Conservation (phyloP, 2,329 filamentous ascomycete species). For the Teratosphaeria pseudoeucalypti region DNA sequence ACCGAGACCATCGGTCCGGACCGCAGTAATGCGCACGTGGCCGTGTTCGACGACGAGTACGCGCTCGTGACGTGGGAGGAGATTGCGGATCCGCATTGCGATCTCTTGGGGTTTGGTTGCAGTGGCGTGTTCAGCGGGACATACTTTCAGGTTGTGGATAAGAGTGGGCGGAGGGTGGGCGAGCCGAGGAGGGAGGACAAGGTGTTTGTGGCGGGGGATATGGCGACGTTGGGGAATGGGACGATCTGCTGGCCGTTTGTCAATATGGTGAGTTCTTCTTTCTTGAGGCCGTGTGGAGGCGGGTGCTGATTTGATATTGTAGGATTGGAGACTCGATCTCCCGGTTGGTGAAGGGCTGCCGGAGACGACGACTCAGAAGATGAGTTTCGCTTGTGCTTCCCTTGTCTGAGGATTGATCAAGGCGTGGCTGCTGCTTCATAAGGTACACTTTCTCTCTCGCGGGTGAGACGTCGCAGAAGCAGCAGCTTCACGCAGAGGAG, state of each 20-base stretch:
- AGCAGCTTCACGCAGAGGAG: too few species aligned
- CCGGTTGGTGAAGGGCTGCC: slow-evolving; percentile 13
- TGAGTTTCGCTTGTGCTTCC: slow-evolving; percentile 45
- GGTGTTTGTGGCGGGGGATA: slow-evolving; percentile 52
- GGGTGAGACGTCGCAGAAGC: too few species aligned
- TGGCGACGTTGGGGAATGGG: slow-evolving; percentile 49
- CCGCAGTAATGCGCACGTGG: slow-evolving; percentile 49
- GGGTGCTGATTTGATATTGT: not conserved
- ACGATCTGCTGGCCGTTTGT: slow-evolving; percentile 54
- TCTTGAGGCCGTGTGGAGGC: not conserved
- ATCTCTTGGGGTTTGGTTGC: slow-evolving; percentile 50
- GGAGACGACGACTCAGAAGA: slow-evolving; percentile 27
- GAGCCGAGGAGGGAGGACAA: slow-evolving; percentile 40
- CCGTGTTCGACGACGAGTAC: slow-evolving; percentile 41
- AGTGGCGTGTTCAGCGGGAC: slow-evolving; percentile 48
- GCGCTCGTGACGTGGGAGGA: slow-evolving; percentile 53
- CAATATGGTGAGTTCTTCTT: slow-evolving; percentile 30
- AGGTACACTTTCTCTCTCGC: not conserved
- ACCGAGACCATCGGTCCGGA: slow-evolving; percentile 39
- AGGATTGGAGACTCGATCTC: slow-evolving; percentile 36
- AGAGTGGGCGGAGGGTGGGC: slow-evolving; percentile 43
- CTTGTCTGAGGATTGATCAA: slow-evolving; percentile 5
- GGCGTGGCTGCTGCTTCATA: not conserved
- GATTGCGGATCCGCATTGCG: slow-evolving; percentile 45
- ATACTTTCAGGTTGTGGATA: slow-evolving; percentile 48